Percentiles rank a stretch among this genome's conserved stretches.
Conservation (phyloP, 371 early-diverging fungal species). For the Gilbertella persicaria region DNA sequence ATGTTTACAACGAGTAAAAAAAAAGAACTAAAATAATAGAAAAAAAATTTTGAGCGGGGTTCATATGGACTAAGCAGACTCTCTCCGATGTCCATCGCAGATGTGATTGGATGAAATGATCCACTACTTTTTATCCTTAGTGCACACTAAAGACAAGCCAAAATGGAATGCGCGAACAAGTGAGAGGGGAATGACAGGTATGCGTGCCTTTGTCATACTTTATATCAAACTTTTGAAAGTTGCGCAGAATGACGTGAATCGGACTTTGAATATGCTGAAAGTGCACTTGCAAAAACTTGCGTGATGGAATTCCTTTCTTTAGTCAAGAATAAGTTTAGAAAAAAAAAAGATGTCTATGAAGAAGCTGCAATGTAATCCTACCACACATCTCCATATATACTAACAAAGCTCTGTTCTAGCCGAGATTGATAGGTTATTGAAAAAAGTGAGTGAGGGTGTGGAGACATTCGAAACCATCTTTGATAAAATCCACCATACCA, state of each 20-base stretch:
- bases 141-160: too few species aligned
- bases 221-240: too few species aligned
- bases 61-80: neutral
- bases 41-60: neutral
- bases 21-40: conserved; percentile 6
- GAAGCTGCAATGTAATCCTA: conserved; percentile 23
- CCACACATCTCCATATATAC: too few species aligned
- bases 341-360: conserved; percentile 19
- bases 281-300: too few species aligned
- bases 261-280: too few species aligned
- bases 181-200: too few species aligned
- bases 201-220: too few species aligned
- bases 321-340: neutral
- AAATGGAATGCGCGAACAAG: too few species aligned
- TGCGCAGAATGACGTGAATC: too few species aligned
- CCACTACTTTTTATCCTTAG: too few species aligned
- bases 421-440: conserved; percentile 80
- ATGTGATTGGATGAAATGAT: too few species aligned
- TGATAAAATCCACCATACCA: conserved; percentile 84
- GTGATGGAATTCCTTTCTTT: neutral
- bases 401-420: conserved; percentile 4
- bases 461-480: conserved; percentile 90
- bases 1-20: conserved; percentile 6
- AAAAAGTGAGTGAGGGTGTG: conserved; percentile 95
- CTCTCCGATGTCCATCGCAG: too few species aligned